Base-by-base conservation (phyloP, 306 rosid species). In the Parietaria judaica region DNA sequence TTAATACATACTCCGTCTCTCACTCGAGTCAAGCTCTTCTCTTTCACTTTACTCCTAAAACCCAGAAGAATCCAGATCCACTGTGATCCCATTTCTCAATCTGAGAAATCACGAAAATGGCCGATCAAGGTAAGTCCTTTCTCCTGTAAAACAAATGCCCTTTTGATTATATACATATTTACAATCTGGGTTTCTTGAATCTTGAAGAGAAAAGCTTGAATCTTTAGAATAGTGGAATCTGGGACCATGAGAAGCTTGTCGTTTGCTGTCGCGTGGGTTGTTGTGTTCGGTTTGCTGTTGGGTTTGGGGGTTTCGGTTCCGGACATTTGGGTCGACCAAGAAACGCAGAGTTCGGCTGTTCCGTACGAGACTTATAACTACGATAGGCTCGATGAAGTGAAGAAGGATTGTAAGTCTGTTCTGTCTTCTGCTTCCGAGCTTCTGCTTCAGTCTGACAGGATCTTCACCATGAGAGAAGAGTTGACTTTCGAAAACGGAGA, bases 401-500 rank as follows among this genome's bases (percentile, higher is more conserved):
- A 74, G 72, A 88, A 71, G 64, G 83, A 84, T 56, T 91, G 96
- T 78, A 69, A 48, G 2, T 74, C 70, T 74, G 83, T 85, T 15
- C 70, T 88, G 54, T 79, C 89, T 66, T 76, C 88, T 66, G 83
- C 96, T 15, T 77, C 88, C 68, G 92, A 80, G 55, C 65, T 88
- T 60, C 83, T 72, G 60, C 80, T 76, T 69, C 86, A 80, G 12
- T 68, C 61, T 51, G 51, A 41, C 60, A 78, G 63, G 41, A 56
- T 74, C 51, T 60, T 46, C 60, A 81, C 74, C 48, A 71, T 91
- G 66, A 79, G 82, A 65, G 58, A 72, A 51, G 88, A 85, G 57
- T 79, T 91, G 56, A 66, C 69, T 57, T 85, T 91, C 72, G 74
- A 78, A 7, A 75, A 82, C 70, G 98, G 96, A 54, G 98, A 91